Evolutionary conservation across 2,329 filamentous ascomycete genomes (phyloP), one percentile per base, ranked within the genome.

Genomic region (Monosporascus sp.): DNA sequence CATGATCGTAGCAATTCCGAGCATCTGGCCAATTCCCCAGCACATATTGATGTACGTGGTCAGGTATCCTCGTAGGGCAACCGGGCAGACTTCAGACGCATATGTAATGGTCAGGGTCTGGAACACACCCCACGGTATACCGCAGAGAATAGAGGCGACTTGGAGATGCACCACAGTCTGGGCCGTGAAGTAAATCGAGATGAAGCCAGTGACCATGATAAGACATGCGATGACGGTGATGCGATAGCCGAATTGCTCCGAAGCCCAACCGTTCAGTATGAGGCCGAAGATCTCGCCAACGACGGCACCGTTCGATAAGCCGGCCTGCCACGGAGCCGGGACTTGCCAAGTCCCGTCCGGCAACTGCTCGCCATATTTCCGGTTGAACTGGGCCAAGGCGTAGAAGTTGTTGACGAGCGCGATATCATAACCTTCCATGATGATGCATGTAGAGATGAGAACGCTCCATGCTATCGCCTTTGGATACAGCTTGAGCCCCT

Each of bases 391-490:
- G 5, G 76, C 73, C 52, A 82, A 80, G 39, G 78, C 80, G 57
- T 80, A 92, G 66, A 94, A 90, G 71, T 92, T 92, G 74, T 87
- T 90, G 63, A 94, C 83, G 50, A 95, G 75, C 63, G 83, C 86
- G 54, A 94, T 78, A 66, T 96, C 90, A 73, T 92, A 95, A 36
- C 89, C 90, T 70, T 96, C 90, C 91, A 96, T 96, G 63, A 83
- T 84, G 65, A 96, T 94, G 67, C 88, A 92, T 0, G 89, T 93
- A n/a, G 88, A 93, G 70, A 96, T 92, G 54, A 95, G 75, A 49
- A 96, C 65, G 62, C 86, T 90, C 89, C 90, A 96, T 22, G 75
- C 80, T 53, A 95, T 86, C 22, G 91, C 91, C 74, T 95, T 93
- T 54, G 90, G 90, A 67, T 96, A 96, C 25, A 94, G 78, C 65